Conservation (phyloP, 805 yeast genomes). For the Ogataea methylovora region DNA sequence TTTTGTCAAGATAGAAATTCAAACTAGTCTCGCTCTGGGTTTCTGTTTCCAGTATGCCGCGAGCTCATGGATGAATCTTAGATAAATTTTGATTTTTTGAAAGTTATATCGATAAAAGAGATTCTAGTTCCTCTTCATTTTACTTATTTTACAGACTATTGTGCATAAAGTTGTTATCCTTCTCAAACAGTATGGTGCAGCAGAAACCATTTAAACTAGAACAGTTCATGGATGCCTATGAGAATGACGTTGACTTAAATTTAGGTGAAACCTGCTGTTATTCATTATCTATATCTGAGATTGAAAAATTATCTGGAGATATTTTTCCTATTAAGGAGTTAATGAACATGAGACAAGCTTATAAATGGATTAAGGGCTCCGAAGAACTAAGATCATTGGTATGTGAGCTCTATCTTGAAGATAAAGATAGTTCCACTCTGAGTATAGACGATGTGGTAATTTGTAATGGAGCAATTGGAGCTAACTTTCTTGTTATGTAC, state of each 20-base stretch:
- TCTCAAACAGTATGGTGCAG: constrained; percentile 35
- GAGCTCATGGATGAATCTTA: too few relatives aligned
- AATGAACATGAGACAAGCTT: constrained; percentile 26
- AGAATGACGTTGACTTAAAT: constrained; percentile 30
- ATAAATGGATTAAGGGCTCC: constrained; percentile 42
- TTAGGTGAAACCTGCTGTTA: constrained; percentile 47
- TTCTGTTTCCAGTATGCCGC: too few relatives aligned
- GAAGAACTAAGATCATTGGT: constrained; percentile 27
- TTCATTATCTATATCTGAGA: constrained; percentile 33
- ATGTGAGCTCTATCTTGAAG: constrained; percentile 26
- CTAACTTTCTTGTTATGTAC: constrained; percentile 40
- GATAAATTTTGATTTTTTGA: too few relatives aligned
- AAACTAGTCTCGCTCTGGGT: too few relatives aligned
- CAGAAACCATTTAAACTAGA: constrained; percentile 44
- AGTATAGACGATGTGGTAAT: constrained; percentile 33
- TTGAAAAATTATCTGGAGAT: constrained; percentile 23
- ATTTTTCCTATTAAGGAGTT: constrained; percentile 20
- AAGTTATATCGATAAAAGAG: too few relatives aligned
- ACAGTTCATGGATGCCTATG: constrained; percentile 46
- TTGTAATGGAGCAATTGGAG: constrained; percentile 52
- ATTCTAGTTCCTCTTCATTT: too few relatives aligned
- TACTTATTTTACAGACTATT: too few relatives aligned
- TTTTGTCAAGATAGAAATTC: too few relatives aligned
- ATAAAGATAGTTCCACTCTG: constrained; percentile 7
- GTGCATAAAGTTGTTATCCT: too few relatives aligned